Percentiles rank a stretch among this genome's conserved stretches.
phyloP scores from a whole-genome alignment of 2,329 filamentous ascomycete species.

The Fusarium pseudonygamai region DNA sequence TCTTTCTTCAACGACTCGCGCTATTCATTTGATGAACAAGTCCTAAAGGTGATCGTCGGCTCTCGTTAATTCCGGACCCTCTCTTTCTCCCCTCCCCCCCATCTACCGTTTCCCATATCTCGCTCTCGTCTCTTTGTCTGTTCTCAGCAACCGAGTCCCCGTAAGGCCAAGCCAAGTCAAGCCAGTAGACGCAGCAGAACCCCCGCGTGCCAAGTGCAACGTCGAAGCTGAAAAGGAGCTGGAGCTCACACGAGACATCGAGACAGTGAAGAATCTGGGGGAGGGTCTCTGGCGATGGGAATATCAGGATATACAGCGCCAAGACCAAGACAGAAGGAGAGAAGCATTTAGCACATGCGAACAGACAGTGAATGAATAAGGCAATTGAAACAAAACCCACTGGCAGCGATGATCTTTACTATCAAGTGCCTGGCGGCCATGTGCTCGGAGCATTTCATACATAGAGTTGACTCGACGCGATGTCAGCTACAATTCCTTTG shows the following conservation, averaged over 20 bases:
- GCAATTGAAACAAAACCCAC: slow-evolving; percentile 6
- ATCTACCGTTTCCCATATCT: slow-evolving; percentile 12
- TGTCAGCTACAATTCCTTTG: not conserved
- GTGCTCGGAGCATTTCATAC: slow-evolving; percentile 10
- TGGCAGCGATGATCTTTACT: slow-evolving; percentile 19
- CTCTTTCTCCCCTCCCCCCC: not conserved
- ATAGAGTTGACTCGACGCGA: not conserved
- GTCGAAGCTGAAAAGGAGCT: not conserved
- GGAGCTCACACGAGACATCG: not conserved
- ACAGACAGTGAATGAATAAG: not conserved
- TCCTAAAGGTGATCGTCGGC: not conserved
- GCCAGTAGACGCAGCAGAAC: not conserved
- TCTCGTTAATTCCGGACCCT: slow-evolving; percentile 21
- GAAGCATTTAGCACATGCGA: not conserved
- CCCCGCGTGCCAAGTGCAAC: slow-evolving; percentile 32
- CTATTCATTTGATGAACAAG: not conserved
- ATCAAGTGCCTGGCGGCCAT: slow-evolving; percentile 1
- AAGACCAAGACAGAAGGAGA: slow-evolving; percentile 9
- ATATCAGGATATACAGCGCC: slow-evolving; percentile 15
- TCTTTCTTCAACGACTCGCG: not conserved
- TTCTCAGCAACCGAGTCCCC: not conserved
- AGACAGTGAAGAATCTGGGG: slow-evolving; percentile 6
- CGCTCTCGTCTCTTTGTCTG: not conserved
- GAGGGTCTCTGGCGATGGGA: slow-evolving; percentile 18
- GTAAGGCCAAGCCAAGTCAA: not conserved